Evolutionary conservation across 2,329 filamentous ascomycete species (phyloP).

Genomic region (Fusarium verticillioides): DNA sequence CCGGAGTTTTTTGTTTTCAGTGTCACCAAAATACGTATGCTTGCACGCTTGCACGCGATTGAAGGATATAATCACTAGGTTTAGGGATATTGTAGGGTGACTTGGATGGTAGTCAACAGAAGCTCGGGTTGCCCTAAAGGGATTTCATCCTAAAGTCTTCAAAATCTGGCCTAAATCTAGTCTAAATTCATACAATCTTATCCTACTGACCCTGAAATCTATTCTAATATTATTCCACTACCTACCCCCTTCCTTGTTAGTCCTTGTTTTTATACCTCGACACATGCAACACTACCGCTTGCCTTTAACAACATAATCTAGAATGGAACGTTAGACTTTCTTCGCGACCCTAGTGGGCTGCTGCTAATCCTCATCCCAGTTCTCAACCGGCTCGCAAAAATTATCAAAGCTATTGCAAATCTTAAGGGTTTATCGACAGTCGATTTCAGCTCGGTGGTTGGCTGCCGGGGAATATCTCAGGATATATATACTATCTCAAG

Average conservation of each 20-base stretch:
- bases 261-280: background rate
- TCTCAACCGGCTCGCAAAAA: background rate
- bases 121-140: background rate
- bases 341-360: too few species aligned
- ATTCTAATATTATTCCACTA: background rate
- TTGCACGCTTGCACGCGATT: background rate
- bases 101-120: background rate
- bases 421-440: background rate
- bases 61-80: background rate
- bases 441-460: background rate
- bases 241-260: background rate
- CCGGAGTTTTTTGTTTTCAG: background rate
- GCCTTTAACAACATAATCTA: too few species aligned
- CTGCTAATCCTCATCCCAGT: too few species aligned
- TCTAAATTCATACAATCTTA: background rate
- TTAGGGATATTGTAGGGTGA: background rate
- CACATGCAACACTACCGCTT: too few species aligned
- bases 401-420: background rate
- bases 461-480: too few species aligned
- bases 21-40: background rate
- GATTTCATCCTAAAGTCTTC: background rate
- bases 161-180: background rate
- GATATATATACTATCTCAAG: too few species aligned
- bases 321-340: too few species aligned
- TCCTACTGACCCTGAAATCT: fast-evolving